Conservation (phyloP, 2,329 filamentous ascomycete species). For the Aaosphaeria arxii region DNA sequence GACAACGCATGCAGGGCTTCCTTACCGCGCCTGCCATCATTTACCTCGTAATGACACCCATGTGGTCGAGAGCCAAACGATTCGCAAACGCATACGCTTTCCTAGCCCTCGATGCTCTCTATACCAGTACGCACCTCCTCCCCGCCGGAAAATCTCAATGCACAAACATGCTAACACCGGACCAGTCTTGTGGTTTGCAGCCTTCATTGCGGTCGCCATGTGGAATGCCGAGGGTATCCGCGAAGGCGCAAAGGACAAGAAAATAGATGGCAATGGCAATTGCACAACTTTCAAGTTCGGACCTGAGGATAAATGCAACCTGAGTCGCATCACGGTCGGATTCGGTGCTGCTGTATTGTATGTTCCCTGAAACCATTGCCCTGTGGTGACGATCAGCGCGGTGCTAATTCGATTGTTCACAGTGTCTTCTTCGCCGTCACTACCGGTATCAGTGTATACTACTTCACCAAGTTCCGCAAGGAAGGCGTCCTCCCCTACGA, state of each 20-base stretch:
- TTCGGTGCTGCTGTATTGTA: conserved; percentile 59
- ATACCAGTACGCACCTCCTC: conserved; percentile 24
- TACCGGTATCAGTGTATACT: conserved; percentile 52
- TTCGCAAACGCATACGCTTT: conserved; percentile 62
- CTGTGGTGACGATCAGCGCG: not conserved
- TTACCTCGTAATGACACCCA: conserved; percentile 59
- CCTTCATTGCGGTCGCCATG: conserved; percentile 54
- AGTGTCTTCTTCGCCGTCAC: conserved; percentile 56
- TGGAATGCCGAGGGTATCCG: conserved; percentile 56
- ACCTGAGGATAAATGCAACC: conserved; percentile 52
- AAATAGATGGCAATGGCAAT: conserved; percentile 41
- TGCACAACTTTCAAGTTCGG: conserved; percentile 58
- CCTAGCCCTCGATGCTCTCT: conserved; percentile 53
- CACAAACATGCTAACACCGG: not conserved
- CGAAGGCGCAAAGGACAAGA: conserved; percentile 46
- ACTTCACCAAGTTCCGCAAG: conserved; percentile 55
- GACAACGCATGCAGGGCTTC: conserved; percentile 50
- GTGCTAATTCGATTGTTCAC: not conserved
- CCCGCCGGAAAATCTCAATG: not conserved
- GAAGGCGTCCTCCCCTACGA: conserved; percentile 53
- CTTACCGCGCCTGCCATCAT: conserved; percentile 56
- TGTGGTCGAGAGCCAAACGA: conserved; percentile 57
- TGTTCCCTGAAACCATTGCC: conserved; percentile 13
- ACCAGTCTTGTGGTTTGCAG: conserved; percentile 57
- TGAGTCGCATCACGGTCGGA: conserved; percentile 55